Base-by-base conservation (phyloP, 2,329 filamentous ascomycete species). In the Sordariomycetes sp. region DNA sequence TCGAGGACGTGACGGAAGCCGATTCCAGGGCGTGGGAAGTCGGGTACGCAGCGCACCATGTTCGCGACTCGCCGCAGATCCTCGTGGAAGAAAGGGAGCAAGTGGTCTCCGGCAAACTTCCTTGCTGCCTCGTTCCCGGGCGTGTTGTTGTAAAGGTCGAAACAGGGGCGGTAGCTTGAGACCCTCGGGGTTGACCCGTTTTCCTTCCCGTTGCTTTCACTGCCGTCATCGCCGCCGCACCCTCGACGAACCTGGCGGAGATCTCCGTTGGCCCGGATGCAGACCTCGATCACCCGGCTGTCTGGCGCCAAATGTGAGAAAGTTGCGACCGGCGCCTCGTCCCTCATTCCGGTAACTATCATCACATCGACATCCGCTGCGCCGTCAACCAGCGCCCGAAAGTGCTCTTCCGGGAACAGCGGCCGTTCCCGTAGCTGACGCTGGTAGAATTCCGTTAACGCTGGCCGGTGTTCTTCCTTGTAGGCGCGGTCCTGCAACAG, bases 281-380 rank as follows among this genome's bases (percentile, higher is more conserved):
- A 71, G 60, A 86, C 69, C 37, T 86, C 83, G 53, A 86, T 37
- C 20, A 87, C 59, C 61, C 71, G 79, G 60, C 70, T 77, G 1
- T 73, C 66, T 54, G 81, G 74, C 12, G 83, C 77, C 25, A 85
- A 64, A 70, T 79, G 76, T n/a, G 78, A 79, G 0, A 83, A 76
- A 14, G 61, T 50, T 60, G 79, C 70, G 12, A 85, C 73, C 0
- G 83, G 83, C 5, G 81, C 77, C 54, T 79, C 70, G 54, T 87
- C 83, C 72, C 81, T 78, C 78, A 86, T 80, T 0, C 82, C 83
- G 0, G 82, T 86, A 62, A 88, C 79, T 0, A 87, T 59, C 51
- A 87, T 68, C 54, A 85, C 79, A 59, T 85, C 78, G 2, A 74
- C 70, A 65, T 74, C 73, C 55, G 12, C 61, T 6, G 73, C 71